These are phyloP conservation scores for Cystobasidium ongulense DNA, from an alignment of 768 basidiomycete species.

Conservation along the genomic window DNA sequence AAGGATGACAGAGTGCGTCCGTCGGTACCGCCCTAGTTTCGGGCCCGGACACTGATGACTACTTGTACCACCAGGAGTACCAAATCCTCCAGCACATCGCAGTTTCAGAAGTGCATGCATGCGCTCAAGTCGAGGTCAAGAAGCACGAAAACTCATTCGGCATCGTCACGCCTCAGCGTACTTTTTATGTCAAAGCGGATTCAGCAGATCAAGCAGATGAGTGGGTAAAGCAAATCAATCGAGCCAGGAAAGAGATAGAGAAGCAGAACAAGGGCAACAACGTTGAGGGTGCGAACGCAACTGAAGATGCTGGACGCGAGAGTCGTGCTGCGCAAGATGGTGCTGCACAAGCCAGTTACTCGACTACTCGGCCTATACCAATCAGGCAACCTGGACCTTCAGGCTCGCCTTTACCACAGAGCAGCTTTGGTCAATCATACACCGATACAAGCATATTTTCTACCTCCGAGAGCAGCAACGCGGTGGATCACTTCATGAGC, in stretches of 20 bases:
- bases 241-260: conserved; percentile 11
- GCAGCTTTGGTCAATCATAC: conserved; percentile 2
- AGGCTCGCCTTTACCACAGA: background rate
- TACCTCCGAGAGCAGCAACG: conserved; percentile 12
- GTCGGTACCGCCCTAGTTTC: background rate
- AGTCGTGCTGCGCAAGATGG: background rate
- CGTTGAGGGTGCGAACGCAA: background rate
- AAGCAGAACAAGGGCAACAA: background rate
- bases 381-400: background rate
- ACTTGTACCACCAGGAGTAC: conserved; percentile 57
- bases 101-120: conserved; percentile 78
- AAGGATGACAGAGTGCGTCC: conserved; percentile 64
- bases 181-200: conserved; percentile 81
- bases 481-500: background rate
- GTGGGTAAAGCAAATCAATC: conserved; percentile 56
- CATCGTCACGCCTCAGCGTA: conserved; percentile 77
- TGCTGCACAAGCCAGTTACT: background rate
- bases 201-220: conserved; percentile 61
- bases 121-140: conserved; percentile 77
- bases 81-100: conserved; percentile 80
- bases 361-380: background rate
- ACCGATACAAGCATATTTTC: background rate
- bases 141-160: conserved; percentile 82
- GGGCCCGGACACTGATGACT: background rate
- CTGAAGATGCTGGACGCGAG: background rate